Base-by-base conservation (phyloP, 2,329 filamentous ascomycete species). In the Blastomyces parvus region DNA sequence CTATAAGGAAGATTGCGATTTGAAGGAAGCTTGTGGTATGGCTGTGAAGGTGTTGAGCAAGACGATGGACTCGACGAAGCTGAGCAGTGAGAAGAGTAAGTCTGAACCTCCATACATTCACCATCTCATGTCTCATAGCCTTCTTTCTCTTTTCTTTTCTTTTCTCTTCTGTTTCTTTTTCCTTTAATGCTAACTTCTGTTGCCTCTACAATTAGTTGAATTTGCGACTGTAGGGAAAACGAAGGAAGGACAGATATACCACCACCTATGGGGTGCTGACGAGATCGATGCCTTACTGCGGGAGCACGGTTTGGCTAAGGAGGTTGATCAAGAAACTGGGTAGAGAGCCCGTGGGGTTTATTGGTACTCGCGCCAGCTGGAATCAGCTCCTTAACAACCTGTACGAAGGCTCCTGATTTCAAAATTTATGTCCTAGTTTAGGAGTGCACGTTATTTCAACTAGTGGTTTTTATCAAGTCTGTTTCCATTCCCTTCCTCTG, bases 21-120 rank as follows among this genome's bases (percentile, higher is more conserved):
- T 99, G 74, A 90, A 96, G 81, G 94, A 99, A 81, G 94, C 95
- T 4, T 99, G 94, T 76, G 91, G 89, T 62, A 88, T 97, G 83
- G 94, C 94, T 13, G 94, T 99, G 76, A 99, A 99, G 84, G 94
- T 99, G 67, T 80, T 99, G 69, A 97, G 94, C 84, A 99, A 99
- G 87, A 99, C 94, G 6, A 99, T 99, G 95, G 94, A 99, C 77
- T 96, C 92, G 62, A 97, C 93, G 62, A 99, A 97, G 83, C 80
- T 99, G 74, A 97, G 91, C 82, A 96, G 91, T 74, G 94, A 99
- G 84, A 99, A 99, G 86, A 96, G 92, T 96, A 80, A 78, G 90
- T 82, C 53, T 30, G 7, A 55, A 11, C 19, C 38, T 38, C 48
- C 30, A 46, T 4, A 8, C 3, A 38, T 22, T 36, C 19, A 2